A percentile compares a stretch with the other conserved stretches of the same genome.
These are phyloP conservation scores for Diplodia mutila DNA, from an alignment of 2,329 filamentous ascomycete species.

Conservation along the genomic window DNA sequence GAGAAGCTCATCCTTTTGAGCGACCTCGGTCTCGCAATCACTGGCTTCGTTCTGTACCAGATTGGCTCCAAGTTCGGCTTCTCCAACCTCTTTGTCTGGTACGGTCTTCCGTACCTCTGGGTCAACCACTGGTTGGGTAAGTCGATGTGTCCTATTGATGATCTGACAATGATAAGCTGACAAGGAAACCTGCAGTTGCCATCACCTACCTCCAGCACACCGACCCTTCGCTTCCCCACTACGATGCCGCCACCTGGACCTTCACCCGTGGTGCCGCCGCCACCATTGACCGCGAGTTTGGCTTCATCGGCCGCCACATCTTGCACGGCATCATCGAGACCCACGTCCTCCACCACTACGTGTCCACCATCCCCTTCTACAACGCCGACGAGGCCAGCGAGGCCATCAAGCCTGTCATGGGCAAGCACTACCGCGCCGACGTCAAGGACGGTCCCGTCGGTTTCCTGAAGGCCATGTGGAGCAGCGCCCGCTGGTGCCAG, in stretches of 20 bases:
- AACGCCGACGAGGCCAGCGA: constrained; percentile 92
- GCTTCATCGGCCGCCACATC: constrained; percentile 87
- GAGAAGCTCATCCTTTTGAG: constrained; percentile 84
- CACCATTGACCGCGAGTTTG: constrained; percentile 96
- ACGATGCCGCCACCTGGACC: constrained; percentile 84
- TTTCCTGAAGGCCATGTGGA: constrained; percentile 84
- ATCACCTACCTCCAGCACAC: constrained; percentile 99
- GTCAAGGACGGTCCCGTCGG: constrained; percentile 75
- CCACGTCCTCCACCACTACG: constrained; percentile 96
- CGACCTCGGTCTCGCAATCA: constrained; percentile 74
- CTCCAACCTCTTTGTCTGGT: constrained; percentile 90
- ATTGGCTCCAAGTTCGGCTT: constrained; percentile 80
- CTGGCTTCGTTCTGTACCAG: constrained; percentile 63
- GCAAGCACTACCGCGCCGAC: constrained; percentile 88
- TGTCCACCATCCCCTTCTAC: constrained; percentile 96
- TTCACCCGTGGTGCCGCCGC: constrained; percentile 91
- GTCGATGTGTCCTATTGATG: constrained; percentile 36
- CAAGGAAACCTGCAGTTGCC: constrained; percentile 65
- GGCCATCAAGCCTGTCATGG: constrained; percentile 94
- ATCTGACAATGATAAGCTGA: constrained; percentile 32
- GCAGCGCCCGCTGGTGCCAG: constrained; percentile 82
- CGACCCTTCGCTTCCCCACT: constrained; percentile 91
- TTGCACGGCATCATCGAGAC: constrained; percentile 98
- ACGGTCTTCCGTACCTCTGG: constrained; percentile 93
- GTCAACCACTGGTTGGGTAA: constrained; percentile 98